Base-by-base conservation (phyloP, 2,329 filamentous ascomycete species). In the Fusarium musae region DNA sequence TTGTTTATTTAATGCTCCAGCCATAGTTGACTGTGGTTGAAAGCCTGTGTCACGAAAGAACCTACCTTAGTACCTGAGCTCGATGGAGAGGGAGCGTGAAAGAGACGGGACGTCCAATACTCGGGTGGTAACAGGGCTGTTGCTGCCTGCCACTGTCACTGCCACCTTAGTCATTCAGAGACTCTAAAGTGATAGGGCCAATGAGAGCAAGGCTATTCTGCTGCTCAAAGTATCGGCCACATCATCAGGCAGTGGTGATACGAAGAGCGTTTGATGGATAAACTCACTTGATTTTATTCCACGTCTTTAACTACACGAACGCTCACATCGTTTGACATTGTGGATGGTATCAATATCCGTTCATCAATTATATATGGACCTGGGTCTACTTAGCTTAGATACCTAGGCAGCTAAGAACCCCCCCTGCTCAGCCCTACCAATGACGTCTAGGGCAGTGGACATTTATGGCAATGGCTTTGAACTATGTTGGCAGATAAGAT, bases 371-470 rank as follows among this genome's bases (percentile, higher is more conserved):
- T 26, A 57, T 26, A 57, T 49, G 23, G 40, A 28, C 56, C 30
- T 58, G 19, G 32, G 56, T 13, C 42, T 50, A 37, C 15, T 32
- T 30, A 37, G 19, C 26, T 58, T 44, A 23, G 53, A 57, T n/a
- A n/a, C n/a, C n/a, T n/a, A 30, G 46, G 28, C 21, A 26, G 17
- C 40, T 36, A 58, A 47, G 30, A 21, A 10, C 6, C n/a, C 39
- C 54, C 66, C 66, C 65, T 44, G 40, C n/a, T 64, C 68, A 72
- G 69, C 69, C 69, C 58, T 72, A 60, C 63, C 68, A 53, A 67
- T 59, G 60, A 50, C 39, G 69, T 56, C 34, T 52, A 11, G 16
- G 17, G 42, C 17, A 15, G 23, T 37, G 56, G 56, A 50, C 42
- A 50, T 50, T 59, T 59, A 59, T 36, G 54, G 54, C 40, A 49